Base-by-base conservation (phyloP, 208 protist species). In the Tritrichomonas foetus region DNA sequence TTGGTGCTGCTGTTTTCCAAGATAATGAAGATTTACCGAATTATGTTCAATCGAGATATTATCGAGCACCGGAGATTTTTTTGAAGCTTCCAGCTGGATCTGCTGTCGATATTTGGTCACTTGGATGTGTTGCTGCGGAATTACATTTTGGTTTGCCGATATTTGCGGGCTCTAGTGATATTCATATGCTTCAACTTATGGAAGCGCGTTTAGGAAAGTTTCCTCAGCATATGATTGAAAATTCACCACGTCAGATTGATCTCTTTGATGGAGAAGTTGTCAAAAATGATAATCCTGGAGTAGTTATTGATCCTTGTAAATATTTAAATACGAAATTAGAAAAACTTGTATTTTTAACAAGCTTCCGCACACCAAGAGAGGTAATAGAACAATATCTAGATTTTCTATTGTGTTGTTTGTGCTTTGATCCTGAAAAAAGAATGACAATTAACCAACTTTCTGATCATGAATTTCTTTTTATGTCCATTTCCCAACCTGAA, bases 91-190 rank as follows among this genome's bases (percentile, higher is more conserved):
- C 20, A n/a, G 64, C 13, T 66, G 36, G 11, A 8, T 3, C 16
- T 1, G 82, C 93, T 55, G 66, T 95, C 16, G 94, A 95, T 66
- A 66, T 95, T 16, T 95, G 94, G 94, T 93, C 94, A 5, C 69
- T 94, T 44, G 94, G 94, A 49, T 95, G 94, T 69, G 39, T 95
- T 55, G 80, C 93, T 27, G 94, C 92, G 0, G 94, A 95, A 93
- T 20, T 95, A 20, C 36, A 94, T 0, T 27, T 93, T 36, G 72
- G 94, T 75, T 30, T 33, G 39, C 94, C 94, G 2, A 55, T 95
- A 8, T 95, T 95, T 33, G 20, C 89, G 1, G 94, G 94, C 39
- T 0, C 66, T 8, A 72, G 3, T 30, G 3, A 13, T n/a, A 13
- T 72, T 5, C 9, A n/a, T 36, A n/a, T 72, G 9, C 66, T 72